Base-by-base conservation (phyloP, 164 flowering plant genomes). In the Vitis cinerea region DNA sequence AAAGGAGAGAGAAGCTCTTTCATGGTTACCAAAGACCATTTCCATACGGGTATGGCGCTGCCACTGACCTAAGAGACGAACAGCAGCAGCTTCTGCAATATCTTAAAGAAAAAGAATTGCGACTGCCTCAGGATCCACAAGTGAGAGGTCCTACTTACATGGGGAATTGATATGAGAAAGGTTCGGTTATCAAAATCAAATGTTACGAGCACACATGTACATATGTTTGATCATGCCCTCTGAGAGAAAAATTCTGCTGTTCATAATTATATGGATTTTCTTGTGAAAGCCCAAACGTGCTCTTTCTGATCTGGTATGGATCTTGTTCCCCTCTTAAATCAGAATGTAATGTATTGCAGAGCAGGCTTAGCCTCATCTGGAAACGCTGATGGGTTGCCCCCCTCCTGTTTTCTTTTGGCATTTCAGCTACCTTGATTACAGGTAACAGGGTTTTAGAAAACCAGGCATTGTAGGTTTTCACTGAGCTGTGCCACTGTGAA, bases 61-160 rank as follows among this genome's bases (percentile, higher is more conserved):
- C 52, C 47, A 74, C 71, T 50, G 87, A 88, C 59, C 61, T 71
- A 47, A 76, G 82, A 64, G 72, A 72, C 14, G 88, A 86, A 69
- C 87, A 83, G 47, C 84, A 66, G 70, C 80, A 80, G 50, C 85
- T 87, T 63, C 74, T 88, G 74, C 87, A 86, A 65, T 84, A 89
- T 70, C 89, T 90, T 3, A 93, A 89, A 68, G 89, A 89, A 79
- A 83, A 71, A 67, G 96, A 93, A 72, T 81, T 90, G 90, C 72
- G 73, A 48, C 64, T 83, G 63, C 89, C 83, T 75, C 79, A 66
- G 37, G 84, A 85, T 63, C 68, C 81, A 14, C 75, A 75, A 17
- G 15, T 72, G 59, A 74, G 83, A 71, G 76, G 83, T 55, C 78
- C 76, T 47, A 50, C 81, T 15, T 81, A 74, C 19, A 68, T 70